These are phyloP conservation scores for Melocanna baccifera DNA, from an alignment of 176 grass and related monocot species.

Conservation along the genomic window DNA sequence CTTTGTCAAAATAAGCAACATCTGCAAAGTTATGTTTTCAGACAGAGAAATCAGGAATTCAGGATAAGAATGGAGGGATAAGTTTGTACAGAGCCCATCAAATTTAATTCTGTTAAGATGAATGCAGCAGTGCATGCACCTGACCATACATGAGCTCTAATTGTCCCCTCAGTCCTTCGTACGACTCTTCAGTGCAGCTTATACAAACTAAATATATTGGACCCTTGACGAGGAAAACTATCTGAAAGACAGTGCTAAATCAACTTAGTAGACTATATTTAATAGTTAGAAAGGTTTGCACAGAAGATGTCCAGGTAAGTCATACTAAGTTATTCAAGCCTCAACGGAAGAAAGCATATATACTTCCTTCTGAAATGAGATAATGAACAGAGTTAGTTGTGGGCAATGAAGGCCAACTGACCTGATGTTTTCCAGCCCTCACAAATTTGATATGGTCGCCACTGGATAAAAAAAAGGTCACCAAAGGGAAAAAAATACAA, in stretches of 20 bases:
- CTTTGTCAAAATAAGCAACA: constrained; percentile 95
- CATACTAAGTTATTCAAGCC: background rate
- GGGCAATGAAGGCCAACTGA: constrained; percentile 18
- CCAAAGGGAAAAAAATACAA: background rate
- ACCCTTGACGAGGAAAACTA: constrained; percentile 96
- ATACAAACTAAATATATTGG: constrained; percentile 98
- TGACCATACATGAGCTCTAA: constrained; percentile 96
- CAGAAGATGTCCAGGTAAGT: background rate
- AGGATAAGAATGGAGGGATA: constrained; percentile 28
- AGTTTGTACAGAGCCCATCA: background rate
- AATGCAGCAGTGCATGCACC: constrained; percentile 50
- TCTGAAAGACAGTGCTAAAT: constrained; percentile 49
- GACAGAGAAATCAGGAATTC: constrained; percentile 17
- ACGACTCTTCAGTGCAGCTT: constrained; percentile 89
- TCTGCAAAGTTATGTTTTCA: constrained; percentile 53
- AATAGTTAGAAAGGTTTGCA: background rate
- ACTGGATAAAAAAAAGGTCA: constrained; percentile 36
- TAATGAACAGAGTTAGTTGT: background rate
- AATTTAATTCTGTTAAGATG: background rate
- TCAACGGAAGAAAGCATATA: background rate
- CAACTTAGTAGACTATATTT: constrained; percentile 11
- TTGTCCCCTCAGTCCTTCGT: constrained; percentile 74
- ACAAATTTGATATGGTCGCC: constrained; percentile 93
- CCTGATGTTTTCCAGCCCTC: constrained; percentile 93
- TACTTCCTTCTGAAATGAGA: background rate